phyloP scores from a whole-genome alignment of 495 filamentous ascomycete species.

The Aspergillus biplanus region DNA sequence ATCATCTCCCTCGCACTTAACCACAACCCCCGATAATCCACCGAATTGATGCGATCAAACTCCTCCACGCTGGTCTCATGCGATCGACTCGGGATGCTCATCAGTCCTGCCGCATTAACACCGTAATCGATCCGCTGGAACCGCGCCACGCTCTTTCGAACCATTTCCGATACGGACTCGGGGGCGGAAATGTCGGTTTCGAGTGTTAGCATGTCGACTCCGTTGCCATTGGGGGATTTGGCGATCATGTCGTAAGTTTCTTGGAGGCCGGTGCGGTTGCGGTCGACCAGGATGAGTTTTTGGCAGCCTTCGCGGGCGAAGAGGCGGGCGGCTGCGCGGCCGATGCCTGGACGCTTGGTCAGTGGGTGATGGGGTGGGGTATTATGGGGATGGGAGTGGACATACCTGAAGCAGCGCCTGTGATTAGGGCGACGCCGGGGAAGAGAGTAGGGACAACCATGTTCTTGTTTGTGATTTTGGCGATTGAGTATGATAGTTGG shows the following conservation, averaged over 20 bases:
- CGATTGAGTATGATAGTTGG: neutral
- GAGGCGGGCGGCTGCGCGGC: slow-evolving; percentile 13
- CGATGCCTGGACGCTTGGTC: slow-evolving; percentile 12
- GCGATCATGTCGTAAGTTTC: slow-evolving; percentile 3
- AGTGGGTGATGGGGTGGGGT: neutral
- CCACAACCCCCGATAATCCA: slow-evolving; percentile 7
- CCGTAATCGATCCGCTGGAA: slow-evolving; percentile 2
- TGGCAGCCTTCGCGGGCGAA: slow-evolving; percentile 21
- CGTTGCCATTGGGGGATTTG: no score
- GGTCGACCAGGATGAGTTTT: slow-evolving; percentile 17
- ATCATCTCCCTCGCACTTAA: neutral
- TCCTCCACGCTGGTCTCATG: neutral
- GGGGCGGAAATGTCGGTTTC: neutral
- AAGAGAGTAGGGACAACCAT: neutral
- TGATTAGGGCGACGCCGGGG: slow-evolving; percentile 20
- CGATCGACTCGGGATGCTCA: neutral
- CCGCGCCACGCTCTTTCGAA: neutral
- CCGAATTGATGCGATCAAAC: neutral
- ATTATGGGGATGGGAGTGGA: neutral
- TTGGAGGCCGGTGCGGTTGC: neutral
- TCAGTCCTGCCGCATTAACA: neutral
- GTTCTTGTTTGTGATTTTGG: neutral
- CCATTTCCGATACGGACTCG: neutral
- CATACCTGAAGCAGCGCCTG: slow-evolving; percentile 16
- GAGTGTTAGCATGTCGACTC: neutral